These are phyloP conservation scores for Paraphoma sp. DNA, from an alignment of 2,329 filamentous ascomycete genomes.

Conservation along the genomic window DNA sequence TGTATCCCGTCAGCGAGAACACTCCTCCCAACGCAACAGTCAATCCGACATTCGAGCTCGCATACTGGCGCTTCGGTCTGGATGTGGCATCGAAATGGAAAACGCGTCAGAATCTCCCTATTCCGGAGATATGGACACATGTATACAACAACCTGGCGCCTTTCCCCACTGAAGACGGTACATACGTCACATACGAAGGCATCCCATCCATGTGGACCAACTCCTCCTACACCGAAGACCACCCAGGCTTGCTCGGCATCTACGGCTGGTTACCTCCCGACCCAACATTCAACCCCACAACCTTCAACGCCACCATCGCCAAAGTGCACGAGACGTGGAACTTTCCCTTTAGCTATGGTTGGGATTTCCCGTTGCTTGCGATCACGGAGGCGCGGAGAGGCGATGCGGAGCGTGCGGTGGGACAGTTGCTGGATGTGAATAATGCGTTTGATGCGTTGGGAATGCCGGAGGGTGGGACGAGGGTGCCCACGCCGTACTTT, in stretches of 20 bases:
- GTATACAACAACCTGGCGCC: constrained; percentile 62
- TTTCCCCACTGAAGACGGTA: constrained; percentile 57
- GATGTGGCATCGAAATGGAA: constrained; percentile 63
- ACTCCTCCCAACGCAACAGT: constrained; percentile 63
- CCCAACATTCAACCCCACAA: constrained; percentile 30
- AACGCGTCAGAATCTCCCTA: constrained; percentile 51
- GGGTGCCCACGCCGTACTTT: constrained; percentile 66
- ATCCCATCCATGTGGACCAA: constrained; percentile 47
- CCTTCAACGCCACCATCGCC: constrained; percentile 38
- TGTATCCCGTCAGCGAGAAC: constrained; percentile 63
- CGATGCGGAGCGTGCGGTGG: constrained; percentile 37
- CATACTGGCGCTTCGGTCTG: constrained; percentile 68
- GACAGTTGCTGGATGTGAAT: constrained; percentile 55
- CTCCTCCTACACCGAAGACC: constrained; percentile 35
- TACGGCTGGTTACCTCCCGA: constrained; percentile 41
- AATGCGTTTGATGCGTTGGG: constrained; percentile 65
- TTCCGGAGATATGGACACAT: constrained; percentile 55
- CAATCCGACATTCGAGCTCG: constrained; percentile 66
- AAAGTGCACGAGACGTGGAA: constrained; percentile 44
- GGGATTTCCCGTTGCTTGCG: constrained; percentile 44
- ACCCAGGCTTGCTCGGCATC: constrained; percentile 39
- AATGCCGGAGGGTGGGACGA: constrained; percentile 59
- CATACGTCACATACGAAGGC: constrained; percentile 64
- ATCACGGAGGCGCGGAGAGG: constrained; percentile 39
- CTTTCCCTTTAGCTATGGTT: constrained; percentile 43